Evolutionary conservation across 1,284 basidiomycete species (phyloP).

Genomic region (Phellinidium pouzarii): DNA sequence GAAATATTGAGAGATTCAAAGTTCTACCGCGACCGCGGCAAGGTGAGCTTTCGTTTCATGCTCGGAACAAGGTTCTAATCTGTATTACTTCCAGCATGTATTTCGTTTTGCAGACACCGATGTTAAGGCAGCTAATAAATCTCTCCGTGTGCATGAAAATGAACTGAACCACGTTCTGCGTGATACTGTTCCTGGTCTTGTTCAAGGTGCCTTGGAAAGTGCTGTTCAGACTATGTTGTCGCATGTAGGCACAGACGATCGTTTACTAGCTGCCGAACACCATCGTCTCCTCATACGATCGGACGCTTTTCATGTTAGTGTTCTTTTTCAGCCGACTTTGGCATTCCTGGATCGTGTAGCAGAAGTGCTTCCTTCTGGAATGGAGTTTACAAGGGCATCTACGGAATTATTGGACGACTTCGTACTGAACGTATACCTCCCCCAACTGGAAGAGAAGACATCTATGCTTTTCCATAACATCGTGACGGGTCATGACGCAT

Average conservation of each 20-base stretch:
- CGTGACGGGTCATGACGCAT: slow-evolving; percentile 82
- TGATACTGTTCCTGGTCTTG: slow-evolving; percentile 91
- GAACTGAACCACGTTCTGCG: slow-evolving; percentile 80
- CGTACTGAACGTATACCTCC: slow-evolving; percentile 88
- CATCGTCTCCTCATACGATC: slow-evolving; percentile 86
- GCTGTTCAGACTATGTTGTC: slow-evolving; percentile 55
- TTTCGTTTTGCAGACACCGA: slow-evolving; percentile 93
- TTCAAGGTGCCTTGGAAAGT: slow-evolving; percentile 60
- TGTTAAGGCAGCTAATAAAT: slow-evolving; percentile 58
- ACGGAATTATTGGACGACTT: slow-evolving; percentile 87
- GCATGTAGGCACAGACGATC: slow-evolving; percentile 62
- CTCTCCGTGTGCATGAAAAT: slow-evolving; percentile 76
- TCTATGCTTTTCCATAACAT: slow-evolving; percentile 82
- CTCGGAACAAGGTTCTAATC: neutral
- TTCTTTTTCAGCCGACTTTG: slow-evolving; percentile 90
- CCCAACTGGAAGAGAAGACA: slow-evolving; percentile 94
- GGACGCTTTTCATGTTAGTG: slow-evolving; percentile 91
- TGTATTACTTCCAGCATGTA: slow-evolving; percentile 47
- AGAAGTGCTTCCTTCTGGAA: slow-evolving; percentile 66
- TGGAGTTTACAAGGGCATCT: slow-evolving; percentile 66
- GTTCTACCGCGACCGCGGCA: slow-evolving; percentile 69
- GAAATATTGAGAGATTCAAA: slow-evolving; percentile 87
- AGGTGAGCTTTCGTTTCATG: slow-evolving; percentile 41
- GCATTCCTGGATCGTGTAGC: slow-evolving; percentile 75
- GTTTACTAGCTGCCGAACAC: slow-evolving; percentile 61